Evolutionary conservation across 2,329 filamentous ascomycete species (phyloP).

Genomic region (Didymella exigua): DNA sequence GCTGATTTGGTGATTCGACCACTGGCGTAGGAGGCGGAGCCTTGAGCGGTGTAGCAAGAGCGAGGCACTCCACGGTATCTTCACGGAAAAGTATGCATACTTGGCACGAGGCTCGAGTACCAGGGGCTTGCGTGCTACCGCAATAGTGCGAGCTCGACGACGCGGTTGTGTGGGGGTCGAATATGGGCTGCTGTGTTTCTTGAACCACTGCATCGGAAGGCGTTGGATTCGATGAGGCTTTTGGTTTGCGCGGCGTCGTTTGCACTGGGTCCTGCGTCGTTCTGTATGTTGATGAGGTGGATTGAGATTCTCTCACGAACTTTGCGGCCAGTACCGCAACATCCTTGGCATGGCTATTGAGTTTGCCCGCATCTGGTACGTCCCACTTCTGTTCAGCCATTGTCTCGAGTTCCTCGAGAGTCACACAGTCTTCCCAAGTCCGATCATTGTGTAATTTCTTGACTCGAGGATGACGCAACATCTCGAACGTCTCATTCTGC

Average conservation of each 20-base stretch:
- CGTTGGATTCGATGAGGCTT: slow-evolving; percentile 1
- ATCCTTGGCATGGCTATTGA: slow-evolving; percentile 40
- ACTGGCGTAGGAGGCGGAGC: neutral
- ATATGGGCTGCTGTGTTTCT: slow-evolving; percentile 24
- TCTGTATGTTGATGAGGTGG: slow-evolving; percentile 21
- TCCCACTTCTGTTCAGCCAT: slow-evolving; percentile 63
- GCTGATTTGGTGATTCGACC: neutral
- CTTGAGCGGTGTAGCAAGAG: slow-evolving; percentile 7
- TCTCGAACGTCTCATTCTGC: slow-evolving; percentile 71
- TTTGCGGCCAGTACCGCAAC: slow-evolving; percentile 33
- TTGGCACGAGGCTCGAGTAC: slow-evolving; percentile 25
- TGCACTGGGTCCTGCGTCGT: slow-evolving; percentile 32
- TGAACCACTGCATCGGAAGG: slow-evolving; percentile 21
- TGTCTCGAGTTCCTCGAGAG: slow-evolving; percentile 71
- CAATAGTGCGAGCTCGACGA: slow-evolving; percentile 23
- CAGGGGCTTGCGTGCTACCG: slow-evolving; percentile 31
- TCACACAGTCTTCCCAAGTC: slow-evolving; percentile 69
- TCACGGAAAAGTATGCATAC: slow-evolving; percentile 27
- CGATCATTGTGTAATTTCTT: slow-evolving; percentile 80
- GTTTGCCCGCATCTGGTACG: slow-evolving; percentile 30
- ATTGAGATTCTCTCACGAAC: slow-evolving; percentile 31
- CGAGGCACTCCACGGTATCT: slow-evolving; percentile 24
- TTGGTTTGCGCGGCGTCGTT: slow-evolving; percentile 23
- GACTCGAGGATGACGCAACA: slow-evolving; percentile 76
- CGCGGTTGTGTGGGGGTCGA: slow-evolving; percentile 9